Conservation (phyloP, 192 early-diverging fungal genomes). For the Neocallimastix lanati region DNA sequence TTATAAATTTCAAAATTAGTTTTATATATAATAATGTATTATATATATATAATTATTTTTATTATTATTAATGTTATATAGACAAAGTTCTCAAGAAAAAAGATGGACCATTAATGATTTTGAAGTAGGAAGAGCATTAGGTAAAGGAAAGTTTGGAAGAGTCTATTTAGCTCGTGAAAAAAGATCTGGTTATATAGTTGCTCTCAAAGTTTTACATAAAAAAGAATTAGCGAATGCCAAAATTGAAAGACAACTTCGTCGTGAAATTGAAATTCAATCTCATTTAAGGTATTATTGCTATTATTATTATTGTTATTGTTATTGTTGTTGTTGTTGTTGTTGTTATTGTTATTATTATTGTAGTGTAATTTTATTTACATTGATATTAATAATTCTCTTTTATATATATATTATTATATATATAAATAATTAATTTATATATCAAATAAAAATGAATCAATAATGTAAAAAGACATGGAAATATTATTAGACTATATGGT, state of each 20-base stretch:
- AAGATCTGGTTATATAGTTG: conserved; percentile 66
- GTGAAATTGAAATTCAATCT: conserved; percentile 90
- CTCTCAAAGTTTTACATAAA: conserved; percentile 83
- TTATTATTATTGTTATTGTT: too few species aligned
- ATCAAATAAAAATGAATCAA: conserved; percentile 1
- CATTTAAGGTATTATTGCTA: conserved; percentile 73
- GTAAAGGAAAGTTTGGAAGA: conserved; percentile 91
- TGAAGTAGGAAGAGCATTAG: conserved; percentile 71
- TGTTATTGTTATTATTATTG: too few species aligned
- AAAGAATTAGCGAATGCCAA: conserved; percentile 49
- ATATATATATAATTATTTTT: too few species aligned
- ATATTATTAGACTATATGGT: conserved; percentile 85
- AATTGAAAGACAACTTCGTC: conserved; percentile 73
- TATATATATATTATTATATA: too few species aligned
- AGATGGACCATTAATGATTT: conserved; percentile 54
- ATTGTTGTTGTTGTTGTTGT: too few species aligned
- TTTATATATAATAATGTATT: too few species aligned
- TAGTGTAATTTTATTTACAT: too few species aligned
- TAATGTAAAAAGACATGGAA: conserved; percentile 43
- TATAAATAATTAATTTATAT: too few species aligned
- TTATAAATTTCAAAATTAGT: too few species aligned
- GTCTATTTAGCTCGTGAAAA: conserved; percentile 86
- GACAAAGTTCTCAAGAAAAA: not conserved
- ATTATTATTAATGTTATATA: not conserved
- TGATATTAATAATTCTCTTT: too few species aligned